Evolutionary conservation across 345 rosid species (phyloP), one percentile per base, ranked within the genome.

Genomic region (Populus davidiana): DNA sequence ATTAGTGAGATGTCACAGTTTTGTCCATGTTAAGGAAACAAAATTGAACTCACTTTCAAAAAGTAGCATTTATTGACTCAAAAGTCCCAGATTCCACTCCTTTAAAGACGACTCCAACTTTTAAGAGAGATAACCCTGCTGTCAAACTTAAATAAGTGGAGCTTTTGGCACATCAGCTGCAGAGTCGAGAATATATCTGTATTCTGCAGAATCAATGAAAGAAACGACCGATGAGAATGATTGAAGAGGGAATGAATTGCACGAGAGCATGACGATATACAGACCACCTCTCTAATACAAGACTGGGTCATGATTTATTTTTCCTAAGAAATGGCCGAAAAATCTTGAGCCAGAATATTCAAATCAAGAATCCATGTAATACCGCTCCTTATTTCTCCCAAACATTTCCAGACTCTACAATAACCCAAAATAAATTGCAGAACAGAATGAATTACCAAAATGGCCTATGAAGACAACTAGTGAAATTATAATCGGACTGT

Each of bases 21-120:
- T 43, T 74, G 77, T 62, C 77, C 77, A 39, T 5, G 69, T 63
- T 62, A 74, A 74, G 77, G 77, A 74, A 62, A 74, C 77, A 74
- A 59, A 59, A 8, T 36, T 1, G 4, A 20, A 50, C 21, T 20
- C 8, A 6, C 49, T 17, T 43, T 23, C 12, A 23, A 69, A 18
- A 71, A 72, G 44, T 54, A 35, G 23, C 47, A 72, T 72, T 54
- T 54, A 54, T 31, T 50, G 38, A 44, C 65, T 54, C 47, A 49
- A 70, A 70, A 23, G 50, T 70, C 39, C 66, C 47, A 52, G 38
- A 70, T 47, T 70, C 66, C 20, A n/a, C 21, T 56, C 67, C 67
- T 59, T 72, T 56, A 72, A 59, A 14, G 23, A 72, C 41, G 67
- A 56, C 67, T 31, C 75, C 23, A 59, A 59, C 47, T 72, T 70